phyloP scores from a whole-genome alignment of 179 eudicot species.

The Silene vulgaris region DNA sequence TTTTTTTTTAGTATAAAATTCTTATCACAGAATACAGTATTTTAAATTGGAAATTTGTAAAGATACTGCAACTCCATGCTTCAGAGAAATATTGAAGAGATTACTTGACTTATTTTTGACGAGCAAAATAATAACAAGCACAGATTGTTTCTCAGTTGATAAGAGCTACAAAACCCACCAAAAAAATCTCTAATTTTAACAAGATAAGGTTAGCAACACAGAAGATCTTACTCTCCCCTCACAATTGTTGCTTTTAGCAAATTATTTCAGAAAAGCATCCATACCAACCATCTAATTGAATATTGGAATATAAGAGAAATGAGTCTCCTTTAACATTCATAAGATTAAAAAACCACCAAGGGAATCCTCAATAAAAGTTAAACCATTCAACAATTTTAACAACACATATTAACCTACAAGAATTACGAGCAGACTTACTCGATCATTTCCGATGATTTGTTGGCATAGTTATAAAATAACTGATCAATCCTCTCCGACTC shows the following conservation, averaged over 20 bases:
- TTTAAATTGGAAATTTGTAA: background rate
- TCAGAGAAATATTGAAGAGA: background rate
- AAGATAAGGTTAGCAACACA: background rate
- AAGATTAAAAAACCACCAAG: background rate
- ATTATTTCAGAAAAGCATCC: too few species aligned
- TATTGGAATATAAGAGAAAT: background rate
- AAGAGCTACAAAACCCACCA: background rate
- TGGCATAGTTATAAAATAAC: slow-evolving; percentile 63
- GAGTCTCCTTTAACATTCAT: background rate
- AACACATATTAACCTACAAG: background rate
- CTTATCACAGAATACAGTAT: background rate
- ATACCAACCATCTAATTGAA: too few species aligned
- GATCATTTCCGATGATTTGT: slow-evolving; percentile 49
- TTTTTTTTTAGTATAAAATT: too few species aligned
- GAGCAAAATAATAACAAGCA: background rate
- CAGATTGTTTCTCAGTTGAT: background rate
- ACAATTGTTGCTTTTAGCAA: too few species aligned
- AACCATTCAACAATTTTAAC: background rate
- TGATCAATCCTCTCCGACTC: slow-evolving; percentile 79
- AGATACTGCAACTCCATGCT: background rate
- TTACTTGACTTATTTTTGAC: background rate
- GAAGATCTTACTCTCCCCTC: background rate
- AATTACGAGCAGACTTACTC: slow-evolving; percentile 44
- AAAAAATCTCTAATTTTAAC: background rate
- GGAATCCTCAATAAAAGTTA: background rate